Evolutionary conservation across 768 basidiomycete genomes (phyloP).

Genomic region (Leccinum olivaceopallidum): DNA sequence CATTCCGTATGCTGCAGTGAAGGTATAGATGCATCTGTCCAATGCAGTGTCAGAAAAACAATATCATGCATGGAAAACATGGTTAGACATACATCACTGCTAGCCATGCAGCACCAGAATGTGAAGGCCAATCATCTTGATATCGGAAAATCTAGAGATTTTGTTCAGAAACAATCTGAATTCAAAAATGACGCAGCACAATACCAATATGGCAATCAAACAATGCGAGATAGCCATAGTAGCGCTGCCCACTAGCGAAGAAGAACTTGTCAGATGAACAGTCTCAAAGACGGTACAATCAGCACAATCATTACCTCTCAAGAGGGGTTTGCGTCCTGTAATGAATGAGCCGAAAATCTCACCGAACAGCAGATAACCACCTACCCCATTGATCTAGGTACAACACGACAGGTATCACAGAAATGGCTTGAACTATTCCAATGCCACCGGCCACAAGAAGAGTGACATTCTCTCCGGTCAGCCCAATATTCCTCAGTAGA

Average conservation of each 20-base stretch:
- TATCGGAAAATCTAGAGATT: conserved; percentile 45
- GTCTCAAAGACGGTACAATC: background rate
- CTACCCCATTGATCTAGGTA: conserved; percentile 67
- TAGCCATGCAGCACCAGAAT: conserved; percentile 61
- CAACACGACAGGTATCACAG: conserved; percentile 71
- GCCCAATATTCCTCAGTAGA: conserved; percentile 61
- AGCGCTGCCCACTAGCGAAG: conserved; percentile 49
- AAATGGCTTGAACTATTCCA: conserved; percentile 75
- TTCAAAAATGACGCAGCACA: background rate
- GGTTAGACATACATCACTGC: conserved; percentile 57
- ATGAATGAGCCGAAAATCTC: background rate
- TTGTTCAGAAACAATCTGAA: conserved; percentile 2
- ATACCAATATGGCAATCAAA: conserved; percentile 62
- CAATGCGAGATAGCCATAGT: conserved; percentile 68
- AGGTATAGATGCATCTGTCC: conserved; percentile 63
- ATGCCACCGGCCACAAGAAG: conserved; percentile 77
- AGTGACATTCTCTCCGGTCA: conserved; percentile 57
- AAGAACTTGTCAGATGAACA: background rate
- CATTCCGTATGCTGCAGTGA: conserved; percentile 76
- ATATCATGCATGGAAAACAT: background rate
- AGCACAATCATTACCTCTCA: conserved; percentile 43
- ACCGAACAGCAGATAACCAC: conserved; percentile 9
- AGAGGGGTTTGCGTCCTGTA: conserved; percentile 62
- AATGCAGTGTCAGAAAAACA: background rate
- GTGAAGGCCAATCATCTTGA: conserved; percentile 56